Base-by-base conservation (phyloP, 1,139 yeast species). In the Sugiyamaella paludigena region DNA sequence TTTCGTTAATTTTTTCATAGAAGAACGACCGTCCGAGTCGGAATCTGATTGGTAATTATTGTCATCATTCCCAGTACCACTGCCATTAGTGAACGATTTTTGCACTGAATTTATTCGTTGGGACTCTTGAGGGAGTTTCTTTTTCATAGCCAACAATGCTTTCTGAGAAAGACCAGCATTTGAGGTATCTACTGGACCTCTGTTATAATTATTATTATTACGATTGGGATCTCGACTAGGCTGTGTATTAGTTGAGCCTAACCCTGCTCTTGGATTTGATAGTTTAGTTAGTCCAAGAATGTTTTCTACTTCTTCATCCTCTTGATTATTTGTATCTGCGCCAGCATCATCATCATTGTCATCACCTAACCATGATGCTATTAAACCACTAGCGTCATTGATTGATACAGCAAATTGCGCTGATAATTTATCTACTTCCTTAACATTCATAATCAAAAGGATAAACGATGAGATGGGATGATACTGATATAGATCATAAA, bases 371-470 rank as follows among this genome's bases (percentile, higher is more conserved):
- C 68, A 64, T 12, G 64, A 54, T 11, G 59, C 53, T 8, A 64
- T 60, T 10, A 63, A 55, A 26, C 52, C 47, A 35, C 51, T 48
- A 1, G 66, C 56, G 19, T 58, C 58, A 24, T 54, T 53, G 11
- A 64, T 51, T 5, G 67, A 60, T 19, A 62, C 60, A 2, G 65
- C 62, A 40, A 61, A 61, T 44, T 58, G 59, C 7, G 67, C 65
- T 16, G 60, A 52, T 35, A 64, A 51, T 41, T 56, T 52, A 30
- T 62, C 64, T 13, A 60, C 53, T 32, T 59, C 58, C 30, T 56
- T 56, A 43, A 48, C 53, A 40, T 56, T 56, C 49, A 54, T 52
- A 32, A 19, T 19, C 24, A 19, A 19, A 19, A 19, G 5, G 24
- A 19, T 19, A 19, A 19, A 19, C 24, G 5, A 19, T 4, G 5